Base-by-base conservation (phyloP, 805 yeast species). In the Nakazawaea populi region DNA sequence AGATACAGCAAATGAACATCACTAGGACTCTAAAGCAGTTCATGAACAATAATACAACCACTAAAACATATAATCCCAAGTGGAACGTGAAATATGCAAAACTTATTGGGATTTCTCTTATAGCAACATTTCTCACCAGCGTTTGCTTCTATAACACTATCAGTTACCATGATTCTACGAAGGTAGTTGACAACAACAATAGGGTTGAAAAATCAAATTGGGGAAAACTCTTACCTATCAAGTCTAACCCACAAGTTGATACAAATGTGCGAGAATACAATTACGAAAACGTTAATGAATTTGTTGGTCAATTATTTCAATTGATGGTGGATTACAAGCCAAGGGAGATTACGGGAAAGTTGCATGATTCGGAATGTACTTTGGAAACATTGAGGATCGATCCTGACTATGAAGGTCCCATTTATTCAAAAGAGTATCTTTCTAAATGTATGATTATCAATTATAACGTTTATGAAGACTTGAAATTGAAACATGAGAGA, bases 401-500 rank as follows among this genome's bases (percentile, higher is more conserved):
- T 39, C 52, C 52, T 27, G 52, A 49, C 36, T 49, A 49, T 34
- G 52, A 44, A n/a, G 52, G 52, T 6, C 52, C 52, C 11, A 29
- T 49, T 5, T 49, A 49, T 28, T 49, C 52, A 8, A 44, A 39
- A 24, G 46, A 49, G 4, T 44, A 49, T n/a, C 35, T 49, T 5
- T 32, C 45, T 35, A 49, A 49, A 39, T 49, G 52, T 44, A 37
- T 49, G 7, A 27, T 9, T 4, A 30, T 49, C 11, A 49, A 49
- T 28, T 49, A 44, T 39, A 24, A 49, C 41, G 41, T 44, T 31
- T 49, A 65, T 31, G 62, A 62, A 36, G 72, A 68, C 54, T 55
- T 67, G 46, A 65, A 64, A 40, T 42, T 57, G 14, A 67, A 66
- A 52, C 71, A 66, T 53, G 63, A 63, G 29, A 54, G 56, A 12